These are phyloP conservation scores for Metschnikowia peoriensis DNA, from an alignment of 805 yeast species.

Conservation along the genomic window DNA sequence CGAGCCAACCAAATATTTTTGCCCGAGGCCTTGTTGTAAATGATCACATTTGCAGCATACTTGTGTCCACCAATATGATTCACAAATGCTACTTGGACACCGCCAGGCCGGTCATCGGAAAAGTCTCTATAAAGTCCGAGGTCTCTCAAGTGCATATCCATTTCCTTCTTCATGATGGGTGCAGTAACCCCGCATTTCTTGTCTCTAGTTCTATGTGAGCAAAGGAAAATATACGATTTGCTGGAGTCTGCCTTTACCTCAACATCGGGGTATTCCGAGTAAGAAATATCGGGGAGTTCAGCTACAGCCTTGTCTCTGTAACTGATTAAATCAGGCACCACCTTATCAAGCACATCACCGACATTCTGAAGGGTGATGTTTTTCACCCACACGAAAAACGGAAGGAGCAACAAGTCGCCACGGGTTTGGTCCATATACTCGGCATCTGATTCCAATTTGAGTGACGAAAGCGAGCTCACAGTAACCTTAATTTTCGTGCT, in stretches of 20 bases:
- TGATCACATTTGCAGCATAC: conserved; percentile 83
- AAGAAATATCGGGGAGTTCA: conserved; percentile 9
- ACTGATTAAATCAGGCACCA: conserved; percentile 42
- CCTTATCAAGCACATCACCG: conserved; percentile 38
- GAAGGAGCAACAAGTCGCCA: conserved; percentile 66
- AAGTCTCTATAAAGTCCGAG: conserved; percentile 70
- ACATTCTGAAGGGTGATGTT: conserved; percentile 47
- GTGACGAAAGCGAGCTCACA: conserved; percentile 54
- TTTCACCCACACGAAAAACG: conserved; percentile 69
- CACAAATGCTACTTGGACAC: conserved; percentile 65
- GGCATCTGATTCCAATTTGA: conserved; percentile 38
- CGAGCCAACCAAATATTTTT: conserved; percentile 88
- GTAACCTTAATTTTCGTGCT: conserved; percentile 44
- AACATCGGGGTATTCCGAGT: conserved; percentile 26
- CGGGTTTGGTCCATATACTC: conserved; percentile 42
- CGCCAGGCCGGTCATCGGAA: conserved; percentile 72
- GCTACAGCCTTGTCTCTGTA: conserved; percentile 14
- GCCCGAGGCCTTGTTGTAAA: conserved; percentile 63
- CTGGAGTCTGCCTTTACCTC: conserved; percentile 28
- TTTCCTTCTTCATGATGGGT: conserved; percentile 78
- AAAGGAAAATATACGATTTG: conserved; percentile 60
- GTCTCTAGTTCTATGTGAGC: conserved; percentile 91
- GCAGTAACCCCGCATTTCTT: conserved; percentile 94
- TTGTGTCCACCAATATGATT: conserved; percentile 98
- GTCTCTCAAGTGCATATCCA: conserved; percentile 71